These are phyloP conservation scores for Calonectria pauciramosa DNA, from an alignment of 2,329 filamentous ascomycete species.

Conservation along the genomic window DNA sequence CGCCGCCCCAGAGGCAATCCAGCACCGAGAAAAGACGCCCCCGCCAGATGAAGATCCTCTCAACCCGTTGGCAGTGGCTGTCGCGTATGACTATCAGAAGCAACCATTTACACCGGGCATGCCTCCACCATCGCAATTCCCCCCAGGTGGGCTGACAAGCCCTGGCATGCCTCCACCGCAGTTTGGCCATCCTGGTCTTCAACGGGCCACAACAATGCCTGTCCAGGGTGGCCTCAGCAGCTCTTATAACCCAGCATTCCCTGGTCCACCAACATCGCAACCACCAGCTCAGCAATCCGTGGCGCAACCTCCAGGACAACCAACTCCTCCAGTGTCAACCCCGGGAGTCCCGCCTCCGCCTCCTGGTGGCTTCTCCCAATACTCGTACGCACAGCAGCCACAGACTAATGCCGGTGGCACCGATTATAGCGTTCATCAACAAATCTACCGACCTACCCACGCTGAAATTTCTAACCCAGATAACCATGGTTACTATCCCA, in stretches of 20 bases:
- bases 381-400: constrained; percentile 56
- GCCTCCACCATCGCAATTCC: constrained; percentile 61
- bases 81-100: constrained; percentile 68
- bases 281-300: constrained; percentile 44
- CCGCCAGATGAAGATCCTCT: constrained; percentile 76
- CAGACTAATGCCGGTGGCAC: constrained; percentile 39
- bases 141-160: constrained; percentile 58
- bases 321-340: constrained; percentile 51
- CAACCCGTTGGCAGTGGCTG: constrained; percentile 70
- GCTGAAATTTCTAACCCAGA: constrained; percentile 62
- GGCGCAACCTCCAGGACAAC: constrained; percentile 45
- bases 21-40: constrained; percentile 84
- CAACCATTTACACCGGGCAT: constrained; percentile 67
- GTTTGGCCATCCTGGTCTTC: constrained; percentile 62
- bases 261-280: constrained; percentile 58
- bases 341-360: constrained; percentile 58
- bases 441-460: constrained; percentile 78
- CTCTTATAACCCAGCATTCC: constrained; percentile 61
- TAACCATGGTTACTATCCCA: constrained; percentile 55
- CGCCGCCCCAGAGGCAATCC: constrained; percentile 78
- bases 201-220: constrained; percentile 66
- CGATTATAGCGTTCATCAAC: constrained; percentile 75
- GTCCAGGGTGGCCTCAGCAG: constrained; percentile 56
- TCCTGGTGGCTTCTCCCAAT: constrained; percentile 70
- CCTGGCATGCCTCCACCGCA: constrained; percentile 58